phyloP scores from a whole-genome alignment of 2,329 filamentous ascomycete species.

The Xylariaceae sp. region DNA sequence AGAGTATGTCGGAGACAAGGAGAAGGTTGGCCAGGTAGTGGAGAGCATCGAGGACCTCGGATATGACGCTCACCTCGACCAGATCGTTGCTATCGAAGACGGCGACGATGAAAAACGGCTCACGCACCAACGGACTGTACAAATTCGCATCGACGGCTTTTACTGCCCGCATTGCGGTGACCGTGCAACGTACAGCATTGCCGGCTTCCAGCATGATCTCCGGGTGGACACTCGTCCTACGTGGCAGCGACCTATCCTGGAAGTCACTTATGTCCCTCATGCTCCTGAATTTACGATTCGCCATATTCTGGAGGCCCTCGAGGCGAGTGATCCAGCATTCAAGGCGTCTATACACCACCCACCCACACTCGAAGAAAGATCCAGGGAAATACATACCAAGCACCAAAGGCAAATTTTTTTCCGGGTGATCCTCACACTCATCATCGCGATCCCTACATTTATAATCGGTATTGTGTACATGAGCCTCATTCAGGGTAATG shows the following conservation, averaged over 20 bases:
- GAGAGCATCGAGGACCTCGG: slow-evolving; percentile 67
- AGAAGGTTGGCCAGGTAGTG: slow-evolving; percentile 54
- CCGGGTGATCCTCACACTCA: slow-evolving; percentile 72
- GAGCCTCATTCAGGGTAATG: slow-evolving; percentile 71
- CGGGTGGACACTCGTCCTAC: slow-evolving; percentile 62
- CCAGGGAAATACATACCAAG: slow-evolving; percentile 71
- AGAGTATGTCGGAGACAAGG: slow-evolving; percentile 54
- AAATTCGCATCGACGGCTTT: slow-evolving; percentile 72
- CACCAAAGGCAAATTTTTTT: slow-evolving; percentile 72
- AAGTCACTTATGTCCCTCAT: slow-evolving; percentile 71
- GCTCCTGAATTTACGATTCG: slow-evolving; percentile 76
- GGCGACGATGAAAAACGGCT: slow-evolving; percentile 29
- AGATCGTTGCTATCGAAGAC: slow-evolving; percentile 48
- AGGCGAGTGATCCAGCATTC: slow-evolving; percentile 69
- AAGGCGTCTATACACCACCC: slow-evolving; percentile 75
- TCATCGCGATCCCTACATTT: slow-evolving; percentile 81
- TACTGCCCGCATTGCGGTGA: slow-evolving; percentile 75
- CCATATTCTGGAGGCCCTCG: slow-evolving; percentile 71
- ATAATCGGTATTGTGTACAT: slow-evolving; percentile 90
- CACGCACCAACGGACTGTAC: slow-evolving; percentile 59
- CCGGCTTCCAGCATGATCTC: slow-evolving; percentile 57
- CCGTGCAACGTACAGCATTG: slow-evolving; percentile 60
- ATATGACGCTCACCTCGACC: slow-evolving; percentile 67
- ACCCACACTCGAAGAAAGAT: slow-evolving; percentile 82
- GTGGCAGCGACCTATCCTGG: slow-evolving; percentile 69